These are phyloP conservation scores for Brassica rapa DNA, from an alignment of 345 rosid genomes.

Conservation along the genomic window DNA sequence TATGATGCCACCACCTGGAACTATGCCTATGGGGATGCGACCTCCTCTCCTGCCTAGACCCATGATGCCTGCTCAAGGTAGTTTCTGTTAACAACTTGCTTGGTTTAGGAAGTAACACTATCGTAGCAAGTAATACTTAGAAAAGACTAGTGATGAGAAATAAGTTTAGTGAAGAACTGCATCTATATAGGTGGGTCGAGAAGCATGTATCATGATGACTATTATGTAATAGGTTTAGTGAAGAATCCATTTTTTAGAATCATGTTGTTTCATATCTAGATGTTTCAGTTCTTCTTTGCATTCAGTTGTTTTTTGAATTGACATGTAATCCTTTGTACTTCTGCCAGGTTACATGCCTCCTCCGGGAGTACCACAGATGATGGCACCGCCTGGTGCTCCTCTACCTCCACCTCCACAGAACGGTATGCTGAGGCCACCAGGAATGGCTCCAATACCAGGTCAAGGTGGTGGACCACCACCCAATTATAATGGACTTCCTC, in stretches of 20 bases:
- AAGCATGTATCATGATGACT: background rate
- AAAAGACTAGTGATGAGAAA: no score
- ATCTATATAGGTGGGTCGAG: background rate
- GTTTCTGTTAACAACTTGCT: background rate
- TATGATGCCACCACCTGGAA: conserved; percentile 47
- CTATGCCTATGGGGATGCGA: conserved; percentile 67
- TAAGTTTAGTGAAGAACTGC: no score
- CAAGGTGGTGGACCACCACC: conserved; percentile 59
- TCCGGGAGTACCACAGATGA: conserved; percentile 67
- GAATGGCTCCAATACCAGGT: conserved; percentile 49
- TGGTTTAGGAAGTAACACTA: no score
- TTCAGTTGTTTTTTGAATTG: background rate
- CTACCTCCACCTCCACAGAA: conserved; percentile 82
- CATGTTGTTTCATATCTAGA: background rate
- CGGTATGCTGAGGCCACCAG: conserved; percentile 67
- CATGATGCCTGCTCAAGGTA: conserved; percentile 52
- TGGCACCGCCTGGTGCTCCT: conserved; percentile 93
- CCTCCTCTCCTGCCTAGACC: conserved; percentile 92
- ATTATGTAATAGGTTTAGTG: no score
- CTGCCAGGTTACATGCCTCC: conserved; percentile 49
- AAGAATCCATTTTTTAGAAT: no score
- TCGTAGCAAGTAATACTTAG: no score
- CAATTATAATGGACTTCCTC: conserved; percentile 51
- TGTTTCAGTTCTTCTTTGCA: background rate
- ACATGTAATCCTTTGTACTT: conserved; percentile 12